A percentile compares a stretch with the other conserved stretches of the same genome.
These are phyloP conservation scores for Peterozyma xylosa DNA, from an alignment of 805 yeast genomes.

Conservation along the genomic window DNA sequence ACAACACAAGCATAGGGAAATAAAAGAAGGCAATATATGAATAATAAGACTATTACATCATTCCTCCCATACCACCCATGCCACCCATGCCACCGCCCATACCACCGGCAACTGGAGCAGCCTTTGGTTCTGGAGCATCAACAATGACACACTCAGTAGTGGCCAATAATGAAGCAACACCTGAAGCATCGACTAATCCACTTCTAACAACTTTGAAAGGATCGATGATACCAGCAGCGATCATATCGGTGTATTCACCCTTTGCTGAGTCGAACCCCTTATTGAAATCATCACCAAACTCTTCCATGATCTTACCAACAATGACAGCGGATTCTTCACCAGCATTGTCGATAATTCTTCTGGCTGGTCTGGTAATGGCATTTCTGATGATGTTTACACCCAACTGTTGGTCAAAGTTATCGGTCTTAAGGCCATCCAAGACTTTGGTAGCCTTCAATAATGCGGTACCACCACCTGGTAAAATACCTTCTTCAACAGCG, in stretches of 20 bases:
- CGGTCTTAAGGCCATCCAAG: constrained; percentile 63
- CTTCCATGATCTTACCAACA: constrained; percentile 76
- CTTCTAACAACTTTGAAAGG: constrained; percentile 97
- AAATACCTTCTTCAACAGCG: constrained; percentile 96
- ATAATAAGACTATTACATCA: too few relatives aligned
- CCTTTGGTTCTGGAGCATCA: constrained; percentile 82
- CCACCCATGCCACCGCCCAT: constrained; percentile 66
- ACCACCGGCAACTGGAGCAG: constrained; percentile 43
- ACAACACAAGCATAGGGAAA: too few relatives aligned
- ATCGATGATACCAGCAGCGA: constrained; percentile 94
- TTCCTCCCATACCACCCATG: constrained; percentile 29
- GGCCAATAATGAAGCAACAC: constrained; percentile 95
- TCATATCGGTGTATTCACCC: constrained; percentile 93
- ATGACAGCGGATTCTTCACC: constrained; percentile 97
- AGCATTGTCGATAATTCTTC: constrained; percentile 91
- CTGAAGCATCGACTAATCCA: constrained; percentile 92
- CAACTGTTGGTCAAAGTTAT: constrained; percentile 91
- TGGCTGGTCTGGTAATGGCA: constrained; percentile 93
- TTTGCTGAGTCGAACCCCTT: constrained; percentile 87
- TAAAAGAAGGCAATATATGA: too few relatives aligned
- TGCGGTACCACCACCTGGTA: constrained; percentile 99
- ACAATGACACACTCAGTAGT: constrained; percentile 98
- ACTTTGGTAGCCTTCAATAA: constrained; percentile 82
- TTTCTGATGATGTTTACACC: constrained; percentile 91
- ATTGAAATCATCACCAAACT: constrained; percentile 65